Percentiles rank a stretch among this genome's conserved stretches.
Evolutionary conservation across 108 stramenopile genomes (phyloP).

Genomic region (Poteriospumella lacustris): DNA sequence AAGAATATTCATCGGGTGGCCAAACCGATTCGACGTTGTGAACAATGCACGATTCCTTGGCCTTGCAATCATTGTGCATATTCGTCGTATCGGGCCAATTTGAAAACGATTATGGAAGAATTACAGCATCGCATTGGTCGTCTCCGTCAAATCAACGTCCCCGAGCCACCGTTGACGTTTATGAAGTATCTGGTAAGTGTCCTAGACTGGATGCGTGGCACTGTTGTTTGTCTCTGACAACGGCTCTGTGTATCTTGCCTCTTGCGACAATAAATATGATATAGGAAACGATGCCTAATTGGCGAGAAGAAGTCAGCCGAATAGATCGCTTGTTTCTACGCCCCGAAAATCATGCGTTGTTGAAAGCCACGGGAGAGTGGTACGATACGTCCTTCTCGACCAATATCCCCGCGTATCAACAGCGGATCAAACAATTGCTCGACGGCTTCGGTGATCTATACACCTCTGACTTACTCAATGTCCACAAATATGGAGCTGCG

Average conservation of each 20-base stretch:
- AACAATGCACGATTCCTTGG: slow-evolving; percentile 13
- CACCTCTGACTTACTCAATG: neutral
- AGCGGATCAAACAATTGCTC: neutral
- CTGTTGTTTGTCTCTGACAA: too few relatives aligned
- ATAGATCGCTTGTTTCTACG: neutral
- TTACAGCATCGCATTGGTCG: neutral
- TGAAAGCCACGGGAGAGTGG: neutral
- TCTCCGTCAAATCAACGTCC: neutral
- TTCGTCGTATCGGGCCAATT: neutral
- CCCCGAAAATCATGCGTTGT: neutral
- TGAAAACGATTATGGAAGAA: neutral
- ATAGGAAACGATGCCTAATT: neutral
- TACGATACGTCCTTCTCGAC: neutral
- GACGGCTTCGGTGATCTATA: neutral
- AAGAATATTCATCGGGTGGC: neutral
- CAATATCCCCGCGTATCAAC: neutral
- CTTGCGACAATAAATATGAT: too few relatives aligned
- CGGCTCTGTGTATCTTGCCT: too few relatives aligned
- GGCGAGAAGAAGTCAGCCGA: neutral
- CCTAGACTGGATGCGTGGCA: too few relatives aligned
- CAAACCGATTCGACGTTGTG: neutral
- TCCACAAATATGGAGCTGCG: neutral
- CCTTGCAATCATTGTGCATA: slow-evolving; percentile 8
- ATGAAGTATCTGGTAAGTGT: too few relatives aligned
- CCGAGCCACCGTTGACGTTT: neutral